These are phyloP conservation scores for Tolypocladium guangdongense DNA, from an alignment of 2,329 filamentous ascomycete genomes.

Conservation along the genomic window DNA sequence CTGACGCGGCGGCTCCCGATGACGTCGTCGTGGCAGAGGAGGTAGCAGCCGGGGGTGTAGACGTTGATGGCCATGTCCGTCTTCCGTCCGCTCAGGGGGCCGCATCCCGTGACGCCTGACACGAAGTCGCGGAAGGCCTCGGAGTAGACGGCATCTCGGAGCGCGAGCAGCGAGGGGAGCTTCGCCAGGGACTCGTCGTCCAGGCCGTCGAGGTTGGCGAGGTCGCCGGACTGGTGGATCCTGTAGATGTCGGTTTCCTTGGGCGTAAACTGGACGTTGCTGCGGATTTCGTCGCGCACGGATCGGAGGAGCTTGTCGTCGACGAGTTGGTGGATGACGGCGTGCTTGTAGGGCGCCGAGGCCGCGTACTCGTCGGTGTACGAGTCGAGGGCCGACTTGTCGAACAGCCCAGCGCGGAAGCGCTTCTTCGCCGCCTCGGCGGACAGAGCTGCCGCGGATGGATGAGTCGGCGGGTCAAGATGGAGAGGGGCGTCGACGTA, in stretches of 20 bases:
- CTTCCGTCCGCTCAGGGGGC: constrained; percentile 81
- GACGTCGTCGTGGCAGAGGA: constrained; percentile 96
- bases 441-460: constrained; percentile 29
- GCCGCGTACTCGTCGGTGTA: constrained; percentile 53
- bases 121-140: constrained; percentile 81
- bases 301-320: constrained; percentile 70
- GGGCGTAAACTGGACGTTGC: constrained; percentile 88
- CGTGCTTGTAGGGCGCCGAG: constrained; percentile 76
- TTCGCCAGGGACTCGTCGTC: constrained; percentile 76
- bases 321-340: constrained; percentile 75
- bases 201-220: constrained; percentile 91
- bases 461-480: background rate
- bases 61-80: constrained; percentile 99
- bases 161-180: constrained; percentile 75
- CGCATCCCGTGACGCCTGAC: constrained; percentile 73
- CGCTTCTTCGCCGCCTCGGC: constrained; percentile 40
- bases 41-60: constrained; percentile 90
- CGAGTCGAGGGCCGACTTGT: constrained; percentile 41
- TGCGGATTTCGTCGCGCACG: constrained; percentile 80
- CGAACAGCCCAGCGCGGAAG: constrained; percentile 58
- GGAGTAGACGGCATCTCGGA: constrained; percentile 95
- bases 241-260: constrained; percentile 99
- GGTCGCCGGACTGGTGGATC: constrained; percentile 95
- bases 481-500: constrained; percentile 3
- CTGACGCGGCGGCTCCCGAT: constrained; percentile 94